Conservation (phyloP, 306 rosid species). For the Nissolia schottii region DNA sequence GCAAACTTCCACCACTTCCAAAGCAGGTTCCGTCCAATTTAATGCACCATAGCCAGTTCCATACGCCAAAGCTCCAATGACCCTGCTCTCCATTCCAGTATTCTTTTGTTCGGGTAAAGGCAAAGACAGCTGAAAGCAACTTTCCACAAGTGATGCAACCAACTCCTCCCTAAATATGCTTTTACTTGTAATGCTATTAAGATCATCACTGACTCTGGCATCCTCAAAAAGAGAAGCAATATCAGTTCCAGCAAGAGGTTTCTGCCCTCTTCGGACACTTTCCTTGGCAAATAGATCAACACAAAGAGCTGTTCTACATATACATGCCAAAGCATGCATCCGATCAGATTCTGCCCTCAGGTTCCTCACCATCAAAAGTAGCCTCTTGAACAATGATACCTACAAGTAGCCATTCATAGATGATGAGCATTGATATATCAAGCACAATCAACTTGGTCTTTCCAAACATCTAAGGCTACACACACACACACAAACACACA, state of each 20-base stretch:
- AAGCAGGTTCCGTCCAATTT: constrained; percentile 97
- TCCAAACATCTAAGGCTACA: constrained; percentile 4
- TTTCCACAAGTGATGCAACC: constrained; percentile 94
- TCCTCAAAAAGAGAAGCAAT: constrained; percentile 98
- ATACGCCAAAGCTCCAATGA: constrained; percentile 97
- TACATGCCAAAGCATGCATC: constrained; percentile 95
- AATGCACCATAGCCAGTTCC: constrained; percentile 99
- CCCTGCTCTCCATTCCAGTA: constrained; percentile 96
- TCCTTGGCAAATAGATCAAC: constrained; percentile 98
- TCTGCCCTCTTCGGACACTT: constrained; percentile 98
- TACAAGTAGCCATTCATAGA: constrained; percentile 30
- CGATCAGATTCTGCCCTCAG: constrained; percentile 99
- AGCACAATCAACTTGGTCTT: neutral
- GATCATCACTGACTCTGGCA: constrained; percentile 84
- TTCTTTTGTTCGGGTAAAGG: constrained; percentile 96
- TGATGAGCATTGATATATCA: constrained; percentile 15
- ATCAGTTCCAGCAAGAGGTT: constrained; percentile 97
- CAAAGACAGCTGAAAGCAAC: constrained; percentile 96
- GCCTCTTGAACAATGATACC: constrained; percentile 94
- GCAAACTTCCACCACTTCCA: constrained; percentile 98
- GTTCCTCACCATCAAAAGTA: constrained; percentile 93
- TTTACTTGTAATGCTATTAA: constrained; percentile 77
- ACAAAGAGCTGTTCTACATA: constrained; percentile 98
- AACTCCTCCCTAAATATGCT: constrained; percentile 94
- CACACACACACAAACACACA: neutral